Base-by-base conservation (phyloP, 306 rosid species). In the Gastrolobium bilobum region DNA sequence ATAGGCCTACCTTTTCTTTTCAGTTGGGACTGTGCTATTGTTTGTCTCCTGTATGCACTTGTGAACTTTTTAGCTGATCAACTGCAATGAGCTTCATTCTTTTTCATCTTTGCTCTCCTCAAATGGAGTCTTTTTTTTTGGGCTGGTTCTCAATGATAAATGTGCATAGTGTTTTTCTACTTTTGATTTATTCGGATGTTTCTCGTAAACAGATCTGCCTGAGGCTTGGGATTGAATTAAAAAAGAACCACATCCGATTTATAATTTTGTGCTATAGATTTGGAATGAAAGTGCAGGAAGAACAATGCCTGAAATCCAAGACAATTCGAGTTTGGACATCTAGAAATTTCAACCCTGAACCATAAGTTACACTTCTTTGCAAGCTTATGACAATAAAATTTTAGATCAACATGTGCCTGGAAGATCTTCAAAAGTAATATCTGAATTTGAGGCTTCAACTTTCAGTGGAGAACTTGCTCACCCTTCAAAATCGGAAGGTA, bases 211-310 rank as follows among this genome's bases (percentile, higher is more conserved):
- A 92, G 99, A 82, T 95, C 11, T 80, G 91, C 51, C 86, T 86
- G 84, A 82, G 88, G 87, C 93, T 95, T 79, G 94, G 97, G 79
- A 86, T 95, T 73, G 94, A 90, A 59, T 89, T 86, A 46, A 95
- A 92, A 83, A 88, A 65, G 87, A 84, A 81, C 88, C 90, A 88
- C 82, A 68, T 58, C 43, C 89, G 92, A n/a, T 86, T 95, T 14
- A 52, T 88, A 60, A 75, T 74, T 77, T 81, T 95, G 90, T 86
- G 89, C 82, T 65, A 82, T 56, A 88, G 97, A 82, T 92, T 88
- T 89, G 97, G 93, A 76, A 85, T 95, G 91, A 78, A 81, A 53
- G 85, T 87, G 76, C 94, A 85, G 58, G 90, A 90, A 71, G 99
- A 91, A 87, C 90, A 79, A 54, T 88, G 83, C 65, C 75, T 85